These are phyloP conservation scores for Solioccasus polychromus DNA, from an alignment of 768 basidiomycete genomes.

Conservation along the genomic window DNA sequence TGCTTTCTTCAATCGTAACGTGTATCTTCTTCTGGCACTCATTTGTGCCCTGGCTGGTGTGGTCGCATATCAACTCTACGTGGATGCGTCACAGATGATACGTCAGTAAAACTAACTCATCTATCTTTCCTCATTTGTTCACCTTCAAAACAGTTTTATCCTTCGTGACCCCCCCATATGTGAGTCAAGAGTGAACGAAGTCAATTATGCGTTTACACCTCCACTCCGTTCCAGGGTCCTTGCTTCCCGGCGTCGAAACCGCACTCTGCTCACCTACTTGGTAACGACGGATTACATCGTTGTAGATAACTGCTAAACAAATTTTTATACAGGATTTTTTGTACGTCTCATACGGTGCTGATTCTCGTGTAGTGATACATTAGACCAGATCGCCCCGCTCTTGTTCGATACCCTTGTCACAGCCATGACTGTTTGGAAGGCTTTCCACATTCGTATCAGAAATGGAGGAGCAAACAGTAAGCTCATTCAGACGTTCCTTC, in stretches of 20 bases:
- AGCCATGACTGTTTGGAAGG: constrained; percentile 77
- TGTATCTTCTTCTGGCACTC: constrained; percentile 61
- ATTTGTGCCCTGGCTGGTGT: constrained; percentile 67
- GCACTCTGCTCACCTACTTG: constrained; percentile 78
- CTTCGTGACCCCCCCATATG: constrained; percentile 62
- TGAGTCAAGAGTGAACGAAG: constrained; percentile 29
- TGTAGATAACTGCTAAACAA: constrained; percentile 5
- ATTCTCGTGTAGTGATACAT: constrained; percentile 5
- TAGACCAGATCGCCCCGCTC: constrained; percentile 70
- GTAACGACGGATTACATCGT: constrained; percentile 36
- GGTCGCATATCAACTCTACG: constrained; percentile 79
- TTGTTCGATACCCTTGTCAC: constrained; percentile 80
- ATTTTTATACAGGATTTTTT: constrained; percentile 47
- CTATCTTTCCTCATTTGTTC: constrained; percentile 5
- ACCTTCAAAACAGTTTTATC: constrained; percentile 48
- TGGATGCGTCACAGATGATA: constrained; percentile 75
- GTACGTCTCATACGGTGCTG: constrained; percentile 35
- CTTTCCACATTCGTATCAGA: constrained; percentile 69
- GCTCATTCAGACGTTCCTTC: constrained; percentile 80
- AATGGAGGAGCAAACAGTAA: constrained; percentile 75
- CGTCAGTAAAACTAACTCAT: constrained; percentile 39
- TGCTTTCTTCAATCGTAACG: constrained; percentile 81
- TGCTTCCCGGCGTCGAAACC: constrained; percentile 82
- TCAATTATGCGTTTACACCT: not conserved
- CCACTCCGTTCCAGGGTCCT: constrained; percentile 51